These are phyloP conservation scores for Cryptosporidium bovis DNA, from an alignment of 169 alveolate species.

Conservation along the genomic window DNA sequence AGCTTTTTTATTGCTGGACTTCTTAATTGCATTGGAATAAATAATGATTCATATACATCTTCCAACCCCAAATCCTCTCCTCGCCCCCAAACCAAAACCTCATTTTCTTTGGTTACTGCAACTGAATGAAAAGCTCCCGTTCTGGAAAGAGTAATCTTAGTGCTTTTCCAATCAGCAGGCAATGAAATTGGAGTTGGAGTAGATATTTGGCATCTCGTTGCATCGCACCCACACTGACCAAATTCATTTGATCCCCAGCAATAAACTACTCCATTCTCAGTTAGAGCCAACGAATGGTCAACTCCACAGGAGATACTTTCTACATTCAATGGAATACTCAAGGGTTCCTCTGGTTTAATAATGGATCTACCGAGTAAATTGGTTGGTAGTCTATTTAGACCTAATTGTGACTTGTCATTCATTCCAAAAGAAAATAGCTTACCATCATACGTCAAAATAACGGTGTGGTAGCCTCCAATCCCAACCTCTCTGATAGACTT, in stretches of 20 bases:
- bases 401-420: conserved; percentile 68
- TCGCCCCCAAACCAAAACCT: conserved; percentile 74
- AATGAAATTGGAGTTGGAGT: conserved; percentile 55
- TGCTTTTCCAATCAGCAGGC: conserved; percentile 67
- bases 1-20: conserved; percentile 56
- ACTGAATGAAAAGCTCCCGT: conserved; percentile 73
- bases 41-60: conserved; percentile 49
- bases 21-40: conserved; percentile 64
- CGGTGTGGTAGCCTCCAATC: conserved; percentile 66
- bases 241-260: conserved; percentile 73
- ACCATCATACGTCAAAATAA: conserved; percentile 41
- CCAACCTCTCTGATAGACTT: conserved; percentile 45
- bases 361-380: conserved; percentile 57
- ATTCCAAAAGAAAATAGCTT: conserved; percentile 49
- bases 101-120: conserved; percentile 57
- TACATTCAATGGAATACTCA: conserved; percentile 1
- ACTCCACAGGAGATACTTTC: conserved; percentile 66
- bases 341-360: conserved; percentile 16
- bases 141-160: conserved; percentile 30
- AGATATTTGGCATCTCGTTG: conserved; percentile 17
- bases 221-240: conserved; percentile 74
- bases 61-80: conserved; percentile 67
- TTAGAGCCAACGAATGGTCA: conserved; percentile 37
- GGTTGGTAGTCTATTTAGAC: conserved; percentile 22
- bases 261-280: conserved; percentile 17